Evolutionary conservation across 208 protist genomes (phyloP), one percentile per base, ranked within the genome.

Genomic region (Crithidia brevicula): DNA sequence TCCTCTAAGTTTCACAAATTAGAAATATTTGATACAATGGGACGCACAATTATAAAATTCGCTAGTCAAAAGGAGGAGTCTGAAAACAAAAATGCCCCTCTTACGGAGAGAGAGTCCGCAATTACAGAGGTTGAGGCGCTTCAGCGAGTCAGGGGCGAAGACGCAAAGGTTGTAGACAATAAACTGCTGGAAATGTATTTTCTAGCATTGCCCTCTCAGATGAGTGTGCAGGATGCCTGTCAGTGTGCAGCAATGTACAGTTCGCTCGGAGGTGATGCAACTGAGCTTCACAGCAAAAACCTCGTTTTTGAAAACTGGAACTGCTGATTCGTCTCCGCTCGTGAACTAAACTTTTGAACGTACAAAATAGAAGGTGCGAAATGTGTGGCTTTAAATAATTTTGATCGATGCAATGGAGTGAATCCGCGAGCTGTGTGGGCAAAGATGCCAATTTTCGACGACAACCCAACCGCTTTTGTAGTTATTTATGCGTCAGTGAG

Each of bases 21-120:
- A n/a, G n/a, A n/a, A n/a, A n/a, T n/a, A n/a, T n/a, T n/a, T n/a
- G n/a, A n/a, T n/a, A 49, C 25, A 38, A 73, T 73, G 67, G 58
- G 67, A 15, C 67, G 67, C 34, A 73, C 67, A 11, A 73, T 73
- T 33, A 73, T 73, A 33, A 65, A 66, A 30, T 42, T 66, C 36
- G 30, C 46, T 36, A 25, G 58, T 4, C 57, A 57, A 23, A 42
- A 15, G 15, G 34, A 42, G 3, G 34, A 42, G 8, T 2, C 6
- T 28, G 46, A 34, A 40, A 22, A 30, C 0, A 38, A 36, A 5
- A 15, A 30, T 18, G 2, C 33, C 49, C 18, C 45, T 40, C 20
- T 33, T 18, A 15, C 10, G 11, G 6, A 28, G 5, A 31, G 2
- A 23, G 36, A 15, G 3, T 7, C 13, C 0, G 13, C 10, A 4